phyloP scores from a whole-genome alignment of 345 rosid species.

The Lenwebbia sp. region DNA sequence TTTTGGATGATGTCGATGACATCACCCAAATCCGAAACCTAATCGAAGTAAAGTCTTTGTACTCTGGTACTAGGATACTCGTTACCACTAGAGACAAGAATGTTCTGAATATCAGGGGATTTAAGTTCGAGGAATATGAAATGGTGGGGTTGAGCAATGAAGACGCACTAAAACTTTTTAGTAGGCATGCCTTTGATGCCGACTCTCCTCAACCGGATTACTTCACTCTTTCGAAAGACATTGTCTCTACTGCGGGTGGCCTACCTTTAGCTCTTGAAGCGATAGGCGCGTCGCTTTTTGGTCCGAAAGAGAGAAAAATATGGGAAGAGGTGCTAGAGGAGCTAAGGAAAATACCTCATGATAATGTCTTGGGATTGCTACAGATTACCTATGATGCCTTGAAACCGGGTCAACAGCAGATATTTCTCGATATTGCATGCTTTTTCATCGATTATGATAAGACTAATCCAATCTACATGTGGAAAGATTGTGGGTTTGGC shows the following conservation, averaged over 20 bases:
- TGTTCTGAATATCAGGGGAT: neutral
- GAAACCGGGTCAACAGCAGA: neutral
- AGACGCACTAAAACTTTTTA: neutral
- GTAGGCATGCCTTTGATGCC: accelerated
- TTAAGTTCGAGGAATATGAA: neutral
- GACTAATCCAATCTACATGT: neutral
- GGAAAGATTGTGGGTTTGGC: neutral
- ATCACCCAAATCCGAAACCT: neutral
- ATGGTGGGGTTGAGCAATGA: accelerated
- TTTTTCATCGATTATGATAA: neutral
- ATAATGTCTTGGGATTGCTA: neutral
- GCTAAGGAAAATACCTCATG: neutral
- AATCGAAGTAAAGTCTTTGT: neutral
- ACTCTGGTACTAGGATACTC: neutral
- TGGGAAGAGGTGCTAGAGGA: neutral
- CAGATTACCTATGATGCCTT: neutral
- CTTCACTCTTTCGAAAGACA: neutral
- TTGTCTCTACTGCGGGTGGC: accelerated
- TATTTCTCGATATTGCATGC: neutral
- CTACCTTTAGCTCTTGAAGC: neutral
- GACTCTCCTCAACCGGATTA: accelerated
- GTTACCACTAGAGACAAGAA: neutral
- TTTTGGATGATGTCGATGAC: neutral
- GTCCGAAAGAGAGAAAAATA: accelerated
- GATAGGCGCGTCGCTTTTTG: neutral